Conservation (phyloP, 768 basidiomycete genomes). For the Russula vinacea region DNA sequence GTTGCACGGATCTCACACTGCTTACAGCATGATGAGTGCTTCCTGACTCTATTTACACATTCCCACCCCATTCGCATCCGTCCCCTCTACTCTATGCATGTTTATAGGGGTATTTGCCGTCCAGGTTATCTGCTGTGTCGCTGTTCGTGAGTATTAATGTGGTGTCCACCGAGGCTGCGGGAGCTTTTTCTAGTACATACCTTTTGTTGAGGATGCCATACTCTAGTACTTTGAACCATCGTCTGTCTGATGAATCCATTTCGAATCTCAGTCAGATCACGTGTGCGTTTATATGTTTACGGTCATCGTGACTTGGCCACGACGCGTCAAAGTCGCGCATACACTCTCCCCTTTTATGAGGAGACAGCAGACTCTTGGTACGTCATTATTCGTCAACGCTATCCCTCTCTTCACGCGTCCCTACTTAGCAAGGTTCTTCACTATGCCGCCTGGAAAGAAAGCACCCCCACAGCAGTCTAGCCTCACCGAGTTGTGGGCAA, state of each 20-base stretch:
- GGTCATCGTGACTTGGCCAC: slow-evolving; percentile 17
- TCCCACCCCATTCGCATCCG: not conserved
- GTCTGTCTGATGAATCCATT: not conserved
- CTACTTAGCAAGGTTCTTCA: slow-evolving; percentile 64
- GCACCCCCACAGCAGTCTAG: slow-evolving; percentile 75
- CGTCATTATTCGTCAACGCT: not conserved
- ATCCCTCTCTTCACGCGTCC: not conserved
- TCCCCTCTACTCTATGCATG: slow-evolving; percentile 21
- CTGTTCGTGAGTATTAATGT: slow-evolving; percentile 15
- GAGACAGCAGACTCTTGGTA: slow-evolving; percentile 73
- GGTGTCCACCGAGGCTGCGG: slow-evolving; percentile 7
- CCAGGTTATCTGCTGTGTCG: slow-evolving; percentile 23
- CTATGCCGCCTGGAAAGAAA: slow-evolving; percentile 68
- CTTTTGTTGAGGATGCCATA: slow-evolving; percentile 22
- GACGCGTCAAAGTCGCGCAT: slow-evolving; percentile 20
- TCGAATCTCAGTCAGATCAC: slow-evolving; percentile 8
- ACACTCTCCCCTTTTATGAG: slow-evolving; percentile 45
- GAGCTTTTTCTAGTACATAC: slow-evolving; percentile 22
- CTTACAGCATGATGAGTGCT: slow-evolving; percentile 30
- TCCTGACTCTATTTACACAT: slow-evolving; percentile 12
- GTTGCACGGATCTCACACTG: not conserved
- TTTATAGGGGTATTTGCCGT: slow-evolving; percentile 30
- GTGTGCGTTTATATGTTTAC: slow-evolving; percentile 20
- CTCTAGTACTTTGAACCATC: slow-evolving; percentile 6
- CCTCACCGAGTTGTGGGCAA: slow-evolving; percentile 70